Percentiles rank a stretch among this genome's conserved stretches.
phyloP scores from a whole-genome alignment of 1,284 basidiomycete species.

The Sanguinoderma infundibulare region DNA sequence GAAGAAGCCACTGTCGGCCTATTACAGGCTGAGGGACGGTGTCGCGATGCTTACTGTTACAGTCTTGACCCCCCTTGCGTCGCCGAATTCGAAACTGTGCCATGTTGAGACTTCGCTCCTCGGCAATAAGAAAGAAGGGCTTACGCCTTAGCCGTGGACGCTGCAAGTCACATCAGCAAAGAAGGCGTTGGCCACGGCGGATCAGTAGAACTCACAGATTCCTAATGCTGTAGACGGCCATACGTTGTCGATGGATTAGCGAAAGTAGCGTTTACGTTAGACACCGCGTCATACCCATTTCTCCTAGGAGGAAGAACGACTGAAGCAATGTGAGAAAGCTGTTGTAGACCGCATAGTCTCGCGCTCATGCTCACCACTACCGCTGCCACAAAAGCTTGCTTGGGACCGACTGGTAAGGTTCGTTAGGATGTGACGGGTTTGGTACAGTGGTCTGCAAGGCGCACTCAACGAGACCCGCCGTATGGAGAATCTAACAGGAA shows the following conservation, averaged over 20 bases:
- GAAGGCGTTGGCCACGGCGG: too few species aligned
- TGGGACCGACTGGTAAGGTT: not conserved
- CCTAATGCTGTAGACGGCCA: not conserved
- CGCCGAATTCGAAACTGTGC: not conserved
- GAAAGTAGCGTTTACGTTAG: not conserved
- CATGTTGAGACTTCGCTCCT: not conserved
- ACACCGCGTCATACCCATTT: not conserved
- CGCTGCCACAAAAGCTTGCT: not conserved
- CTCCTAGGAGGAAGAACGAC: not conserved
- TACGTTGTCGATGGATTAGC: not conserved
- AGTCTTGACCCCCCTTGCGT: not conserved
- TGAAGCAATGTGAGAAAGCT: not conserved
- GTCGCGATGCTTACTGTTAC: not conserved
- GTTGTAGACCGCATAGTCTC: not conserved
- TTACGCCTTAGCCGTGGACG: not conserved
- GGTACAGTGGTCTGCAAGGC: not conserved
- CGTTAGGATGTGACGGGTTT: not conserved
- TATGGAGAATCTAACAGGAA: not conserved
- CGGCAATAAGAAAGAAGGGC: not conserved
- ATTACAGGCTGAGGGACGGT: not conserved
- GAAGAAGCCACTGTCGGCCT: too few species aligned
- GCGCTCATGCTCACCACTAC: not conserved
- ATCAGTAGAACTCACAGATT: not conserved
- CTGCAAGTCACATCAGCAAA: not conserved
- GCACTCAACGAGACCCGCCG: constrained; percentile 2